Conservation (phyloP, 2,329 filamentous ascomycete genomes). For the Xylaria sp. region DNA sequence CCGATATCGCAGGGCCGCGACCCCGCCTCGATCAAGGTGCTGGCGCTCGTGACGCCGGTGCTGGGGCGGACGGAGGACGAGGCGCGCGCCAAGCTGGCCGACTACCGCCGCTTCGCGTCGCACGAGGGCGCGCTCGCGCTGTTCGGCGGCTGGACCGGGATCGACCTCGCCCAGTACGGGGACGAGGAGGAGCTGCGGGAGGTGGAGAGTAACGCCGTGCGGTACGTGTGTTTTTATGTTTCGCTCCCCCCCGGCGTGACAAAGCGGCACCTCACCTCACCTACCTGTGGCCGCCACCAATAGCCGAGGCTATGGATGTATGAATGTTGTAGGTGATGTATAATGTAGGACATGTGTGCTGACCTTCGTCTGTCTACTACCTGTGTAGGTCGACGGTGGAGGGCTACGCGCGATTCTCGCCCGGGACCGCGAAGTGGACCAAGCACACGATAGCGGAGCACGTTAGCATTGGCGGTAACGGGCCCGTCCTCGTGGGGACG, state of each 20-base stretch:
- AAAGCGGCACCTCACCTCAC: too few species aligned
- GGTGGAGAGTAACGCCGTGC: slow-evolving; percentile 44
- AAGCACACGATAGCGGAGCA: slow-evolving; percentile 71
- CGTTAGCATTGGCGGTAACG: slow-evolving; percentile 68
- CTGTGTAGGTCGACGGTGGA: slow-evolving; percentile 53
- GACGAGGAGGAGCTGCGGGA: slow-evolving; percentile 44
- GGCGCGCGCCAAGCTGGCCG: slow-evolving; percentile 63
- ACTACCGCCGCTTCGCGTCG: slow-evolving; percentile 63
- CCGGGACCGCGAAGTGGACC: slow-evolving; percentile 69
- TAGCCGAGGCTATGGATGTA: too few species aligned
- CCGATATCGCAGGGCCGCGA: too few species aligned
- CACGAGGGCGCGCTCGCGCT: slow-evolving; percentile 67
- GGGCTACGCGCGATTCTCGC: slow-evolving; percentile 58
- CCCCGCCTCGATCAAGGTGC: slow-evolving; percentile 64
- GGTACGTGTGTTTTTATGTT: slow-evolving; percentile 40
- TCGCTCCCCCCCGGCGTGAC: too few species aligned
- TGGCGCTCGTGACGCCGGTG: slow-evolving; percentile 67
- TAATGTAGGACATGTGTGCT: too few species aligned
- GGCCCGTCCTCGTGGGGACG: slow-evolving; percentile 66
- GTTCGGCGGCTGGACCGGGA: slow-evolving; percentile 74
- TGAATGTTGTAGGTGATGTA: too few species aligned
- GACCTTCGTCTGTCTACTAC: slow-evolving; percentile 4
- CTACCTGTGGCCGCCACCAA: too few species aligned
- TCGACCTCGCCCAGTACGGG: slow-evolving; percentile 46
- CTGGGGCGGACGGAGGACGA: slow-evolving; percentile 68